Base-by-base conservation (phyloP, 2,329 filamentous ascomycete genomes). In the Phyllosticta citrichinensis region DNA sequence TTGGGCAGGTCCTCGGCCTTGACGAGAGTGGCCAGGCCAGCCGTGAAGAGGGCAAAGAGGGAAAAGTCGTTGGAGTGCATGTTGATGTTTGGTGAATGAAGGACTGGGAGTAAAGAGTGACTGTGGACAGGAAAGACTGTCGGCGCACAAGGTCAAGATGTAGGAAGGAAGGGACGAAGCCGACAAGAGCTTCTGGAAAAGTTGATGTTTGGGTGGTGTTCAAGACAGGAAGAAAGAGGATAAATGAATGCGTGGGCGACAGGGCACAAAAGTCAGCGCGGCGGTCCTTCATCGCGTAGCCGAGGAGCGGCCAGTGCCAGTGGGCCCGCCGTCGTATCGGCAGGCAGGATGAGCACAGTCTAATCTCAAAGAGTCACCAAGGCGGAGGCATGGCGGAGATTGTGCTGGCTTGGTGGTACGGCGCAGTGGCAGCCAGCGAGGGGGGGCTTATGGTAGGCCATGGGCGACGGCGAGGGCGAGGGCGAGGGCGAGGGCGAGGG, bases 11-110 rank as follows among this genome's bases (percentile, higher is more conserved):
- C 64, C 10, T 69, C 62, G 47, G 69, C 70, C 63, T 70, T 33
- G 35, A 69, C 74, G 27, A 76, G 70, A 63, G 75, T 73, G 64
- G 81, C 78, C 62, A 84, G 73, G 73, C 79, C 78, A 66, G 81
- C 77, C 55, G 84, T 73, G 66, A 81, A 78, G 66, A 84, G 72
- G 63, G 78, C 70, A 65, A 81, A 71, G 66, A 80, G 66, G 62
- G 79, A 70, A 64, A 70, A 69, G 61, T 70, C 68, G 63, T 69
- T 66, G 67, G 67, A 61, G 68, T 70, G 70, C 72, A 74, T 74
- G 53, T 62, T 73, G 67, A 74, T 74, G 53, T 62, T 73, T 67
- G 62, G 53, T 27, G 51, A 58, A 11, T 58, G 6, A 5, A 50
- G 27, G 24, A 17, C 56, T 62, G 59, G 61, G 25, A 22, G 20